Conservation (phyloP, 2,329 filamentous ascomycete species). For the Colletotrichum scovillei region DNA sequence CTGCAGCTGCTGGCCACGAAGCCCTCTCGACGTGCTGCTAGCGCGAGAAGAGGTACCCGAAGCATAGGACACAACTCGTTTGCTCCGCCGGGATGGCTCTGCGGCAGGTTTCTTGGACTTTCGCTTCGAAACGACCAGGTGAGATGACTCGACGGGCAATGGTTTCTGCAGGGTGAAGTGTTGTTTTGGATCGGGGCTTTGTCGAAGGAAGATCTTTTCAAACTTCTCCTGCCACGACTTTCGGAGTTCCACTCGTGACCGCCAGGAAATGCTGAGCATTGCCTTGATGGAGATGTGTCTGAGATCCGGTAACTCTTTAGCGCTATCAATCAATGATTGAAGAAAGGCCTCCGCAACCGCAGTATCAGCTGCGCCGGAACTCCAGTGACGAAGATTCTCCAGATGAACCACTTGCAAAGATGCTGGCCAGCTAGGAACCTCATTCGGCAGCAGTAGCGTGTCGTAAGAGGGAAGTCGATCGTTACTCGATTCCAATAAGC, state of each 20-base stretch:
- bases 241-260: conserved; percentile 82
- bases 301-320: conserved; percentile 72
- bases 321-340: conserved; percentile 79
- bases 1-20: conserved; percentile 35
- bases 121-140: conserved; percentile 5
- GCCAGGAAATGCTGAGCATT: conserved; percentile 85
- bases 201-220: conserved; percentile 72
- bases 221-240: conserved; percentile 81
- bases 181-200: conserved; percentile 51
- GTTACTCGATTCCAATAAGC: conserved; percentile 72
- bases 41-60: conserved; percentile 41
- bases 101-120: conserved; percentile 12
- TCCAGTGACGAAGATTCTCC: conserved; percentile 81
- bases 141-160: neutral
- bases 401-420: conserved; percentile 79
- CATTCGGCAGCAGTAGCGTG: conserved; percentile 68
- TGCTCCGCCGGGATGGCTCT: conserved; percentile 49
- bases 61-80: conserved; percentile 46
- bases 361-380: conserved; percentile 70
- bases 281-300: conserved; percentile 79
- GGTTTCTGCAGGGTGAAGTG: conserved; percentile 38
- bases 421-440: conserved; percentile 83
- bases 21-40: conserved; percentile 41
- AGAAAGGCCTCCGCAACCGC: conserved; percentile 82
- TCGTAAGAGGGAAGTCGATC: conserved; percentile 83